Conservation (phyloP, 441 rosid species). For the Erodium texanum region DNA sequence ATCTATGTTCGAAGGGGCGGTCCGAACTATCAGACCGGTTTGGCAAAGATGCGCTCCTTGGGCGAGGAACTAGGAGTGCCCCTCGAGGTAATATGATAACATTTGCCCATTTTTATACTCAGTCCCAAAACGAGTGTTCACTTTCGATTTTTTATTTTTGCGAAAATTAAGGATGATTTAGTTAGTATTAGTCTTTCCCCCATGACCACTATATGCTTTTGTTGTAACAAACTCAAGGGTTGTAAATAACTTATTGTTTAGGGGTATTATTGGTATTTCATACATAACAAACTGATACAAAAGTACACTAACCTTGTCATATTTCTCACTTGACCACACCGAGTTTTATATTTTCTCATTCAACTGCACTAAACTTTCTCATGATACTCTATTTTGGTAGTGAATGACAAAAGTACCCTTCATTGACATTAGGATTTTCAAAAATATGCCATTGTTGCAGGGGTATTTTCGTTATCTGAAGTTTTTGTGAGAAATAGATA, state of each 20-base stretch:
- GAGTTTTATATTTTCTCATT: too few relatives aligned
- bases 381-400: too few relatives aligned
- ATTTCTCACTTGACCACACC: too few relatives aligned
- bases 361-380: too few relatives aligned
- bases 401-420: too few relatives aligned
- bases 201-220: neutral
- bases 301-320: too few relatives aligned
- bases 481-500: too few relatives aligned
- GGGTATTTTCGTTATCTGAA: too few relatives aligned
- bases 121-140: neutral
- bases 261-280: neutral
- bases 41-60: constrained; percentile 66
- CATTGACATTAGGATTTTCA: too few relatives aligned
- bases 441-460: too few relatives aligned
- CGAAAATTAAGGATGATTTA: neutral
- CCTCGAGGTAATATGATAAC: constrained; percentile 52
- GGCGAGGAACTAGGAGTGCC: constrained; percentile 81
- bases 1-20: constrained; percentile 87
- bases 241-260: neutral
- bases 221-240: neutral
- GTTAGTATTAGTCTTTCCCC: neutral
- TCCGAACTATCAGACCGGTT: constrained; percentile 81
- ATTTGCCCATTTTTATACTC: neutral
- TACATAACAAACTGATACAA: neutral
- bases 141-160: neutral